Evolutionary conservation across 805 yeast species (phyloP).

Genomic region (Metschnikowia lachancei): DNA sequence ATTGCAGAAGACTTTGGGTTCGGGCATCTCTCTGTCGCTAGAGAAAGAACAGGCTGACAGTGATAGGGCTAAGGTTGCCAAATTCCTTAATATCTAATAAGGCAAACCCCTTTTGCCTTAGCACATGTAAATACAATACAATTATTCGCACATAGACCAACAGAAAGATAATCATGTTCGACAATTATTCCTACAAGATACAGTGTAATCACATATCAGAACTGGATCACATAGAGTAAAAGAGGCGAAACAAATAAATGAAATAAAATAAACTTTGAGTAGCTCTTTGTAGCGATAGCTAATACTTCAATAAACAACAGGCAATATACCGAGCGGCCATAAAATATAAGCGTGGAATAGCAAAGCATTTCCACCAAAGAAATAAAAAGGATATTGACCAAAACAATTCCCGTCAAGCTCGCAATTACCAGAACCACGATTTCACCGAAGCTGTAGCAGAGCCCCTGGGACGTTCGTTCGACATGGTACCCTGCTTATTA

Average conservation of each 20-base stretch:
- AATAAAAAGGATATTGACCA: not conserved
- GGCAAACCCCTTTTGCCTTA: not conserved
- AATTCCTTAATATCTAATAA: conserved; percentile 30
- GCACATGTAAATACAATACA: conserved; percentile 1
- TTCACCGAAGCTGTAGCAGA: not conserved
- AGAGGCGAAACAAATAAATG: too few species aligned
- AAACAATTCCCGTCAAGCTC: not conserved
- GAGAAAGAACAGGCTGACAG: conserved; percentile 24
- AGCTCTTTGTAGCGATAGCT: too few species aligned
- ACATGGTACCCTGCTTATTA: not conserved
- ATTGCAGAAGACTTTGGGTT: conserved; percentile 27
- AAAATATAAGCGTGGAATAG: not conserved
- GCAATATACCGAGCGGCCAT: not conserved
- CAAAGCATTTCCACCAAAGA: not conserved
- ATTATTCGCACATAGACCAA: too few species aligned
- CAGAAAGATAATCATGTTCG: too few species aligned
- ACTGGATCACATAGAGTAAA: too few species aligned
- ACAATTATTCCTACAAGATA: too few species aligned
- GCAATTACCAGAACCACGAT: conserved; percentile 7
- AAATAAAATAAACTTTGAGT: too few species aligned
- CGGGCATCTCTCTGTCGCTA: conserved; percentile 19
- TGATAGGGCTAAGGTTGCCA: conserved; percentile 31
- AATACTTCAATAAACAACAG: not conserved
- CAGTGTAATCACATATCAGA: too few species aligned
- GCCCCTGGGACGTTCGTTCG: not conserved